Percentiles rank a stretch among this genome's conserved stretches.
Conservation (phyloP, 257 asterid genomes). For the Plantago major region DNA sequence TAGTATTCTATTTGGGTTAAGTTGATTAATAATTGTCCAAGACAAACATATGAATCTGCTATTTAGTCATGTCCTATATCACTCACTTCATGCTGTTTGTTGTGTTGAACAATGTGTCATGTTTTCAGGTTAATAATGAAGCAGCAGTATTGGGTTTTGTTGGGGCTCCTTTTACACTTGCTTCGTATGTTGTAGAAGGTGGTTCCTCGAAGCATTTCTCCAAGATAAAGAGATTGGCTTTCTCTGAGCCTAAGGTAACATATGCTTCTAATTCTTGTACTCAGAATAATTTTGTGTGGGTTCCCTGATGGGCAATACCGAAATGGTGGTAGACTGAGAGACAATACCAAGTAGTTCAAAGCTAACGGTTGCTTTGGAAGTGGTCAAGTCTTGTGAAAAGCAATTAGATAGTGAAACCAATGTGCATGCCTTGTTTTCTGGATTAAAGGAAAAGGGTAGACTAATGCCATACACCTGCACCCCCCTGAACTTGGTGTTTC, state of each 20-base stretch:
- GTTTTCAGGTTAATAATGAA: conserved; percentile 69
- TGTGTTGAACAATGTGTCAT: conserved; percentile 15
- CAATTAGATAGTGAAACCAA: too few relatives aligned
- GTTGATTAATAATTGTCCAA: neutral
- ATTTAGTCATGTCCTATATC: neutral
- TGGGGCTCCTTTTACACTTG: conserved; percentile 97
- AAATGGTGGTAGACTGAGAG: too few relatives aligned
- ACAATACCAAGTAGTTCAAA: too few relatives aligned
- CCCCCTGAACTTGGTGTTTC: too few relatives aligned
- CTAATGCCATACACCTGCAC: too few relatives aligned
- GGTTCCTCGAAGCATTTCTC: conserved; percentile 98
- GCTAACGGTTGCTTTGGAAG: too few relatives aligned
- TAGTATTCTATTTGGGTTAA: neutral
- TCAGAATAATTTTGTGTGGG: neutral
- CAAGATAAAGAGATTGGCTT: conserved; percentile 82
- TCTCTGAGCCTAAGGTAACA: conserved; percentile 87
- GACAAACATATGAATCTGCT: conserved; percentile 1
- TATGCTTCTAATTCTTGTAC: neutral
- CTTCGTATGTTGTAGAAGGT: conserved; percentile 94
- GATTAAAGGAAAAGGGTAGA: too few relatives aligned
- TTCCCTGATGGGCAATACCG: too few relatives aligned
- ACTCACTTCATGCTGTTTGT: conserved; percentile 8
- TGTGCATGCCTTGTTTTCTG: too few relatives aligned
- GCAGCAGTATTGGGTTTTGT: conserved; percentile 99
- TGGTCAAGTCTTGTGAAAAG: too few relatives aligned